These are phyloP conservation scores for Curvularia sp. DNA, from an alignment of 2,329 filamentous ascomycete genomes.

Conservation along the genomic window DNA sequence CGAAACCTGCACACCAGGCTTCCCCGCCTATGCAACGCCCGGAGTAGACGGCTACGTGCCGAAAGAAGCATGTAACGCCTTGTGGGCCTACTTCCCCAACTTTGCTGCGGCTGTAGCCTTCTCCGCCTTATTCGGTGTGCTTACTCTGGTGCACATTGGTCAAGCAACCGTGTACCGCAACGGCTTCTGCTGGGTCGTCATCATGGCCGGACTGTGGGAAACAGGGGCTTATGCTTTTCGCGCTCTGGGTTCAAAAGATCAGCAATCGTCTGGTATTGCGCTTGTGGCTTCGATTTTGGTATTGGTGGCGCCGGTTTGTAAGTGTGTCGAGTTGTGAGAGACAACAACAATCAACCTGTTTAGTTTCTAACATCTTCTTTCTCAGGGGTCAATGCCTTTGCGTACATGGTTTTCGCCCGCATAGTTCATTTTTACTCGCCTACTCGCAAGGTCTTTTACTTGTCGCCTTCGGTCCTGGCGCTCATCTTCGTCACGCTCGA, in stretches of 20 bases:
- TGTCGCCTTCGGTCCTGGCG: constrained; percentile 29
- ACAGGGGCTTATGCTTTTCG: constrained; percentile 52
- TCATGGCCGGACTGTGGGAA: constrained; percentile 55
- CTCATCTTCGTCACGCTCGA: constrained; percentile 53
- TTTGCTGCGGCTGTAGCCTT: constrained; percentile 32
- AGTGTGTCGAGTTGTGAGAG: background rate
- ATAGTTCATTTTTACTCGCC: constrained; percentile 49
- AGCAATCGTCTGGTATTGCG: constrained; percentile 43
- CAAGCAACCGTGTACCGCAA: constrained; percentile 35
- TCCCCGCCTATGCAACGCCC: constrained; percentile 25
- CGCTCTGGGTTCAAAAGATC: constrained; percentile 50
- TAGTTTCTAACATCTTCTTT: constrained; percentile 6
- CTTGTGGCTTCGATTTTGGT: constrained; percentile 54
- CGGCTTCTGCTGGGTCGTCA: constrained; percentile 52
- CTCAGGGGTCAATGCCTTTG: constrained; percentile 55
- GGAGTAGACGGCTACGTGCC: constrained; percentile 32
- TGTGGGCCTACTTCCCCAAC: constrained; percentile 31
- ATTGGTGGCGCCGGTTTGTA: constrained; percentile 51
- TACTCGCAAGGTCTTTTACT: constrained; percentile 28
- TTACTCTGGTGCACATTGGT: constrained; percentile 27
- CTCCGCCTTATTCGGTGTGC: constrained; percentile 26
- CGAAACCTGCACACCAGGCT: constrained; percentile 25
- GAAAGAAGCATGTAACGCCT: constrained; percentile 27
- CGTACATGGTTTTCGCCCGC: constrained; percentile 51
- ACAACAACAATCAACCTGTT: no score